Conservation (phyloP, 148 eudicot species). For the Beta vulgaris region DNA sequence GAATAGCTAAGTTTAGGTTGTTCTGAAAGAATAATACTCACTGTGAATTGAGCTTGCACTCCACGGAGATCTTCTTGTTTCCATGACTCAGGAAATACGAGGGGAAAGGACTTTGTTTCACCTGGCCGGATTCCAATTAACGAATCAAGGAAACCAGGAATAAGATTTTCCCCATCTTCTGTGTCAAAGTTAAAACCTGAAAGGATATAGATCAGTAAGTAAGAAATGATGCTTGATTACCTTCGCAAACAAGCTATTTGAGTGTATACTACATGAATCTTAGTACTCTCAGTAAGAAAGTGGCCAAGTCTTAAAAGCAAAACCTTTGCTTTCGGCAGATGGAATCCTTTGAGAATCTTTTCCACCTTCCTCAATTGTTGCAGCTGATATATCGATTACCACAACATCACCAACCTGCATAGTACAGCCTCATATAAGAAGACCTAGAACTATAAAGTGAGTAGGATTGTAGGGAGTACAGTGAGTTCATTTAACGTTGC, state of each 20-base stretch:
- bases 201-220: conserved; percentile 19
- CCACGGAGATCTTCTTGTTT: conserved; percentile 92
- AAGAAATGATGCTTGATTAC: background rate
- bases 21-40: conserved; percentile 37
- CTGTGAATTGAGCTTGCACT: conserved; percentile 84
- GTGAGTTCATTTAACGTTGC: too few relatives aligned
- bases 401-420: conserved; percentile 86
- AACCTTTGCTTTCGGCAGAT: conserved; percentile 97
- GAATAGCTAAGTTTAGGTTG: background rate
- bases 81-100: conserved; percentile 90
- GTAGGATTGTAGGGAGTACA: background rate
- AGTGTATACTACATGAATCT: background rate
- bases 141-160: conserved; percentile 88
- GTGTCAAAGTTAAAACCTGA: conserved; percentile 92
- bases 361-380: conserved; percentile 68
- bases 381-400: conserved; percentile 90
- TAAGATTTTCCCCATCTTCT: conserved; percentile 76
- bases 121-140: conserved; percentile 78
- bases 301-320: conserved; percentile 16
- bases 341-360: conserved; percentile 64
- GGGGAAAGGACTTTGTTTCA: conserved; percentile 88
- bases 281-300: background rate
- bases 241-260: background rate
- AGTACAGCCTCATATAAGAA: conserved; percentile 18
- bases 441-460: background rate